Percentiles rank a stretch among this genome's conserved stretches.
phyloP scores from a whole-genome alignment of 352 stramenopile species.

The Aphanomyces cochlioides region DNA sequence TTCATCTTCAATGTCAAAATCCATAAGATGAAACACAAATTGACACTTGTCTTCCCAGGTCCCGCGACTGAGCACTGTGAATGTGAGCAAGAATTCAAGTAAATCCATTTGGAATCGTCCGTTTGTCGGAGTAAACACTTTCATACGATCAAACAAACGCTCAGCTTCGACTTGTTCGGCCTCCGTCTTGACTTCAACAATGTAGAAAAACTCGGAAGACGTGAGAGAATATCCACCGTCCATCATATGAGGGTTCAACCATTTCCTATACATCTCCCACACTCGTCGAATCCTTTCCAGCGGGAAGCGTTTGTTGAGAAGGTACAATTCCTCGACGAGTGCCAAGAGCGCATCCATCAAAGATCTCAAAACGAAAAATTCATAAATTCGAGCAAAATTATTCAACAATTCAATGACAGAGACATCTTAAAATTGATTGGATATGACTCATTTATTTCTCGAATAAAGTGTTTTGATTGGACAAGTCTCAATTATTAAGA shows the following conservation, averaged over 20 bases:
- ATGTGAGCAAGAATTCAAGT: constrained; percentile 48
- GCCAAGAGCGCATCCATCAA: constrained; percentile 8
- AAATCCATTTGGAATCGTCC: constrained; percentile 44
- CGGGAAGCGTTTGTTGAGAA: constrained; percentile 43
- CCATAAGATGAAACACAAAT: constrained; percentile 64
- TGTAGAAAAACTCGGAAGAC: constrained; percentile 54
- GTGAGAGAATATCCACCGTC: constrained; percentile 63
- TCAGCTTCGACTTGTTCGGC: constrained; percentile 34
- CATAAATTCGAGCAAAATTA: no score
- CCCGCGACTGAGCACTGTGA: constrained; percentile 46
- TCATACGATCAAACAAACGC: constrained; percentile 56
- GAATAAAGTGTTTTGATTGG: neutral
- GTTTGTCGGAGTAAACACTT: constrained; percentile 10
- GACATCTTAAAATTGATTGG: constrained; percentile 9
- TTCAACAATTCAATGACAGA: neutral
- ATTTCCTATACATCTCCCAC: constrained; percentile 51
- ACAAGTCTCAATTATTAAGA: neutral
- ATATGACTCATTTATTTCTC: neutral
- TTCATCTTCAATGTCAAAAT: constrained; percentile 73
- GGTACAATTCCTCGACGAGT: constrained; percentile 15
- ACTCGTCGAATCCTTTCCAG: constrained; percentile 55
- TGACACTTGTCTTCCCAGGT: constrained; percentile 47
- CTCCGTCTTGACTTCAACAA: constrained; percentile 49
- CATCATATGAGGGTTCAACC: constrained; percentile 47
- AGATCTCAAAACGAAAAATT: no score